Base-by-base conservation (phyloP, 768 basidiomycete species). In the Dendrothele bispora region DNA sequence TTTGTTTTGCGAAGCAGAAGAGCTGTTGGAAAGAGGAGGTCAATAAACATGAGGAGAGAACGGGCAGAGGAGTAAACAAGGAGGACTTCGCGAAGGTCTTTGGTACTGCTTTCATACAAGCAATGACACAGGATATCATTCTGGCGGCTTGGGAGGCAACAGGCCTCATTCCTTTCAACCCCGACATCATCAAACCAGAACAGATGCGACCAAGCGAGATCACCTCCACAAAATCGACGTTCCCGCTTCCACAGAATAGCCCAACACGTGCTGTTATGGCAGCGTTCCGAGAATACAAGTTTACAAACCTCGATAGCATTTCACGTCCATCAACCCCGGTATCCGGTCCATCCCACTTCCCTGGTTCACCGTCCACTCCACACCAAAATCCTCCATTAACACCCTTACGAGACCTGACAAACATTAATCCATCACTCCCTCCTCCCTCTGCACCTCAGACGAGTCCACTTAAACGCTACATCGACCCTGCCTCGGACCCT, bases 121-220 rank as follows among this genome's bases (percentile, higher is more conserved):
- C 67, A 5, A 70, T 72, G 48, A 63, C 58, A 1, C 25, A 35
- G 15, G 53, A 62, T 15, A 60, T 39, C 10, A 52, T 69, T 21
- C 29, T 49, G n/a, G 50, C 62, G 3, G 67, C 66, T 0, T 72
- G 70, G 50, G 22, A 34, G 11, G 61, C 52, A 11, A 69, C 63
- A 1, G 61, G 65, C 1, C 52, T 71, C 20, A 39, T 61, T 39
- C 64, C 66, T 3, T 69, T 62, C 49, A 50, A 63, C 41, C 59
- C 44, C 21, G 48, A 52, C 32, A 49, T 62, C 12, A 64, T 71
- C 40, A 52, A 53, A 1, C 43, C 51, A 3, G 36, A 12, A 5
- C 62, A 65, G 49, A 64, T 64, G 60, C 60, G 59, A 34, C 65
- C 65, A 0, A 61, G 60, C 36, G 34, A 43, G n/a, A 37, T 53